phyloP scores from a whole-genome alignment of 2,329 filamentous ascomycete species.

The Tetracladium maxilliforme region DNA sequence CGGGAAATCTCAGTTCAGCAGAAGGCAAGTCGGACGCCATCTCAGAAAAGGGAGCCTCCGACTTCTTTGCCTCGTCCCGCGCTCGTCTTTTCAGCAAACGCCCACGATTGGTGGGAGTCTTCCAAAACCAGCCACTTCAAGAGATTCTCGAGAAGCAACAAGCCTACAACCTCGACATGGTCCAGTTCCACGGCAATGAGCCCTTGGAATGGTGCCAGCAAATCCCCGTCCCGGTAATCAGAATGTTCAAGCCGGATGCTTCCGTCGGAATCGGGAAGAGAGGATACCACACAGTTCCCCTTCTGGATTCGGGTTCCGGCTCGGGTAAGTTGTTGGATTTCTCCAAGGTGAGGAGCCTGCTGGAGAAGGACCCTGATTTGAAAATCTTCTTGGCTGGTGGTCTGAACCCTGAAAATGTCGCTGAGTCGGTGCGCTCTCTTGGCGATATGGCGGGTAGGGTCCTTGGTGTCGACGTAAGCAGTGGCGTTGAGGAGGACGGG shows the following conservation, averaged over 20 bases:
- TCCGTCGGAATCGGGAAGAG: conserved; percentile 47
- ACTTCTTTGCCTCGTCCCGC: conserved; percentile 55
- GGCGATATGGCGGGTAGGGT: conserved; percentile 47
- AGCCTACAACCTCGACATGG: conserved; percentile 65
- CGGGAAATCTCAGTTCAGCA: conserved; percentile 6
- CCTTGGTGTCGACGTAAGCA: conserved; percentile 82
- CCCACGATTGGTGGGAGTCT: conserved; percentile 81
- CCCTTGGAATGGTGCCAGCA: conserved; percentile 79
- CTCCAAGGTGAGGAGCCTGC: conserved; percentile 47
- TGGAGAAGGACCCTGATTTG: conserved; percentile 56
- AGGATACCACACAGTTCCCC: conserved; percentile 69
- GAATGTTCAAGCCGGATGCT: conserved; percentile 56
- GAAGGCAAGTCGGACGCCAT: conserved; percentile 10
- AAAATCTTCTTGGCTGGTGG: conserved; percentile 76
- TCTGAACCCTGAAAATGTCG: conserved; percentile 66
- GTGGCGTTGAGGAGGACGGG: conserved; percentile 77
- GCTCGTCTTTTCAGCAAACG: conserved; percentile 35
- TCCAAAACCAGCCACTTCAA: conserved; percentile 75
- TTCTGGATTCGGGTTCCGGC: conserved; percentile 78
- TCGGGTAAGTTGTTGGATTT: conserved; percentile 68
- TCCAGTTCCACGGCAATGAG: conserved; percentile 87
- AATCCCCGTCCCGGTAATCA: conserved; percentile 88
- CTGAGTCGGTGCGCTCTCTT: conserved; percentile 45
- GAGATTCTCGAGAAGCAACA: conserved; percentile 71
- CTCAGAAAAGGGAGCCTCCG: conserved; percentile 34